Percentiles rank a stretch among this genome's conserved stretches.
Conservation (phyloP, 805 yeast genomes). For the Metschnikowia sp. region DNA sequence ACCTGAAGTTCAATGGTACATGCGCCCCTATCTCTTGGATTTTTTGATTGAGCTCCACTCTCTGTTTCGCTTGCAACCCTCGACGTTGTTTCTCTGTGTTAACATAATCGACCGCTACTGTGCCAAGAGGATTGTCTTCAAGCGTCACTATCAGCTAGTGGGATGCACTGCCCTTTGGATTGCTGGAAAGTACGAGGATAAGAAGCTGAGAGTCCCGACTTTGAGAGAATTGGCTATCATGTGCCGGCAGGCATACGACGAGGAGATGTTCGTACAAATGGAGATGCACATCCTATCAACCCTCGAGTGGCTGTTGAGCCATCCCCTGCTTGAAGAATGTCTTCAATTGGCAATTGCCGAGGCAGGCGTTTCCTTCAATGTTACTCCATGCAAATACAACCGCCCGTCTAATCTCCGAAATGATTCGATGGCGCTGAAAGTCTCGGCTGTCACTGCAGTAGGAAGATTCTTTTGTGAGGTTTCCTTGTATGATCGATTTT, state of each 20-base stretch:
- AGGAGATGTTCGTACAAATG: constrained; percentile 49
- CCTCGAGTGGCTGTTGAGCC: constrained; percentile 44
- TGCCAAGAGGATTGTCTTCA: constrained; percentile 44
- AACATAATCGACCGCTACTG: constrained; percentile 47
- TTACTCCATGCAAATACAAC: constrained; percentile 26
- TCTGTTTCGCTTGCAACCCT: constrained; percentile 40
- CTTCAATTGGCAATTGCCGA: constrained; percentile 40
- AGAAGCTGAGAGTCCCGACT: constrained; percentile 56
- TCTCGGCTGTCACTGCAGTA: constrained; percentile 53
- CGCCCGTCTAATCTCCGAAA: constrained; percentile 11
- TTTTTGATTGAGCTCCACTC: constrained; percentile 43
- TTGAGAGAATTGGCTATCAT: constrained; percentile 50
- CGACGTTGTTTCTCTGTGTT: constrained; percentile 41
- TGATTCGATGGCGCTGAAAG: constrained; percentile 25
- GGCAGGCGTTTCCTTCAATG: constrained; percentile 24
- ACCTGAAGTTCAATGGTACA: constrained; percentile 48
- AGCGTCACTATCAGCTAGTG: constrained; percentile 45
- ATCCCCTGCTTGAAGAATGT: constrained; percentile 52
- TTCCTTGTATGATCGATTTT: constrained; percentile 48
- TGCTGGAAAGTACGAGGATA: constrained; percentile 54
- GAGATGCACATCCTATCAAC: constrained; percentile 42
- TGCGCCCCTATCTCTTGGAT: constrained; percentile 45
- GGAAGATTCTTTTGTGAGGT: constrained; percentile 54
- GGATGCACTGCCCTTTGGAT: constrained; percentile 49
- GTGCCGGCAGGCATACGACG: constrained; percentile 59